phyloP scores from a whole-genome alignment of 805 yeast species.

The Kodamaea laetipori region DNA sequence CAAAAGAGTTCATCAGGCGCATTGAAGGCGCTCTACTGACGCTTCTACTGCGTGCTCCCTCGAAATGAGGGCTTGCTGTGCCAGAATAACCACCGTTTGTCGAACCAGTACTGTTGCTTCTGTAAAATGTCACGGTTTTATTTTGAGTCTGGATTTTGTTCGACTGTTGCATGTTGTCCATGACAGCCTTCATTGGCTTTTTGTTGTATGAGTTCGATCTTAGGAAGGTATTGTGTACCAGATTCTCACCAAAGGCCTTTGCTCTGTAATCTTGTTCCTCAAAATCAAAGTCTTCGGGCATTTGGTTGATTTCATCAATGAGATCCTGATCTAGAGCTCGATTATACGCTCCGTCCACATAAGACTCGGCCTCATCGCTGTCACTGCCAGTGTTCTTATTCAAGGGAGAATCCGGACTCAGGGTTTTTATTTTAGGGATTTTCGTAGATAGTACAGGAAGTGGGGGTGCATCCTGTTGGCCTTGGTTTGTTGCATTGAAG shows the following conservation, averaged over 20 bases:
- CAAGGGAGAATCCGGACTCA: conserved; percentile 6
- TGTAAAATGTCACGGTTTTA: conserved; percentile 46
- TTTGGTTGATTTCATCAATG: conserved; percentile 52
- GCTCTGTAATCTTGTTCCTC: conserved; percentile 25
- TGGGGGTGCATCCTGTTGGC: background rate
- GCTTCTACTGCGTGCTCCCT: conserved; percentile 19
- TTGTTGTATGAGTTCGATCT: conserved; percentile 44
- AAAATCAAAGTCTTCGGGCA: conserved; percentile 50
- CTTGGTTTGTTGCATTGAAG: conserved; percentile 12
- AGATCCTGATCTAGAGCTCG: conserved; percentile 35
- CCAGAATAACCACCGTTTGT: conserved; percentile 3
- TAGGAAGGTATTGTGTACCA: conserved; percentile 17
- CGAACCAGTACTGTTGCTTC: conserved; percentile 26
- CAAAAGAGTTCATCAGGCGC: conserved; percentile 23
- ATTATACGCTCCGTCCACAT: conserved; percentile 4
- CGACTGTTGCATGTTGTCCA: conserved; percentile 25
- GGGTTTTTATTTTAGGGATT: background rate
- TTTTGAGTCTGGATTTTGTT: conserved; percentile 40
- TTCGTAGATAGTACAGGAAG: background rate
- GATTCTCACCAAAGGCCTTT: background rate
- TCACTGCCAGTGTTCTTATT: conserved; percentile 4
- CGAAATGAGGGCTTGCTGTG: conserved; percentile 11
- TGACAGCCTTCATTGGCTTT: conserved; percentile 32
- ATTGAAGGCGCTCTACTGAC: conserved; percentile 33
- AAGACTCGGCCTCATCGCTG: conserved; percentile 6